phyloP scores from a whole-genome alignment of 805 yeast species.

The Isabelozyma gotoi region DNA sequence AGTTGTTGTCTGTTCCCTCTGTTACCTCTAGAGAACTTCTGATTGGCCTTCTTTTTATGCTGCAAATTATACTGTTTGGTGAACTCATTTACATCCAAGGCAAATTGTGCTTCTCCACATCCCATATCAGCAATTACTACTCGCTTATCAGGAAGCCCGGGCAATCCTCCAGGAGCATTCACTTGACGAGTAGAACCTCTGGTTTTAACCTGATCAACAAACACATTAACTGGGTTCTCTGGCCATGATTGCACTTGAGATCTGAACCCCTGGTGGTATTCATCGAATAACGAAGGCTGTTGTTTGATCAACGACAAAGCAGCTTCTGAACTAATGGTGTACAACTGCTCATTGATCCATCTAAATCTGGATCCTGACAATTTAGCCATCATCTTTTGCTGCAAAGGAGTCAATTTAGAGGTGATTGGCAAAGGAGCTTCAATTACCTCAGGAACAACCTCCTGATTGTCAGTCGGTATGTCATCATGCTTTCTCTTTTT shows the following conservation, averaged over 20 bases:
- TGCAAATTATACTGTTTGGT: constrained; percentile 29
- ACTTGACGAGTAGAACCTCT: constrained; percentile 61
- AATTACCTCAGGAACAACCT: constrained; percentile 6
- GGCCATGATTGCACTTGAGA: constrained; percentile 98
- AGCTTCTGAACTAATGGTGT: constrained; percentile 75
- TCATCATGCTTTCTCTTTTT: constrained; percentile 8
- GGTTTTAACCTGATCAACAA: constrained; percentile 66
- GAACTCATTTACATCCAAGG: constrained; percentile 60
- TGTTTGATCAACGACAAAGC: constrained; percentile 72
- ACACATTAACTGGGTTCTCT: constrained; percentile 94
- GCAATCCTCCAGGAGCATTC: constrained; percentile 95
- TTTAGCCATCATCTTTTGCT: constrained; percentile 93
- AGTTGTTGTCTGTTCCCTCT: constrained; percentile 16
- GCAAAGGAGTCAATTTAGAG: constrained; percentile 73
- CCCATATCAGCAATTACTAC: constrained; percentile 97
- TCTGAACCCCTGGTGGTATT: constrained; percentile 92
- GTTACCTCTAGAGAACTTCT: constrained; percentile 31
- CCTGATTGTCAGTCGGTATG: constrained; percentile 5
- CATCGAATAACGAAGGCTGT: constrained; percentile 89
- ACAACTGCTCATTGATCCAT: constrained; percentile 98
- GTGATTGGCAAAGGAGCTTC: constrained; percentile 6
- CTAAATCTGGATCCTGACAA: constrained; percentile 93
- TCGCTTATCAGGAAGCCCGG: constrained; percentile 61
- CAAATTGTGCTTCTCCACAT: constrained; percentile 94
- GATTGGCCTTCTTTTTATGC: constrained; percentile 13